Evolutionary conservation across 176 grass and related monocot species (phyloP).

Genomic region (Tillandsia fasciculata): DNA sequence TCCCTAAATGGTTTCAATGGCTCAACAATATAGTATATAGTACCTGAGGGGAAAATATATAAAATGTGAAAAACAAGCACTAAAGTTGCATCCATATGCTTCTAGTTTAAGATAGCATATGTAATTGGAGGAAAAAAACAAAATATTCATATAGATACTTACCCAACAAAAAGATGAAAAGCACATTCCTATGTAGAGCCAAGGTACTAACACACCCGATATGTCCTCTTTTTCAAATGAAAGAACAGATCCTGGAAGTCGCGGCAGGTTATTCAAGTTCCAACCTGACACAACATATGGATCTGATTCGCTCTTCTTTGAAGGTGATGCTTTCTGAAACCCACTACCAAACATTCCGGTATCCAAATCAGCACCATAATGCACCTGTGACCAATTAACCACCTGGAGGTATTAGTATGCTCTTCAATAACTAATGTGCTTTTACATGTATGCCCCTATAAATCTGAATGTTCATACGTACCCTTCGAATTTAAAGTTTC

Average conservation of each 20-base stretch:
- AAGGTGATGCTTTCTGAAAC: slow-evolving; percentile 37
- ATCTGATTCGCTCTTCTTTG: slow-evolving; percentile 43
- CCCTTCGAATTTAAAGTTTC: too few relatives aligned
- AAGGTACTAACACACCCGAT: slow-evolving; percentile 92
- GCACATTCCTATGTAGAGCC: slow-evolving; percentile 99
- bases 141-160: slow-evolving; percentile 22
- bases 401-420: background rate
- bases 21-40: background rate
- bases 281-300: slow-evolving; percentile 47
- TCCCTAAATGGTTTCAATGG: slow-evolving; percentile 2
- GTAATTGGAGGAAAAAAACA: slow-evolving; percentile 11
- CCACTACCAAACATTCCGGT: slow-evolving; percentile 78
- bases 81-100: background rate
- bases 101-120: background rate
- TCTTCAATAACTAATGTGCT: background rate
- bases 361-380: slow-evolving; percentile 93
- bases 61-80: background rate
- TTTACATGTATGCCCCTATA: too few relatives aligned
- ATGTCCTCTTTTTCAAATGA: slow-evolving; percentile 88
- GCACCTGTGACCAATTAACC: slow-evolving; percentile 40
- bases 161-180: slow-evolving; percentile 99
- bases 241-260: slow-evolving; percentile 55
- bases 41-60: background rate
- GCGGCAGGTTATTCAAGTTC: slow-evolving; percentile 88
- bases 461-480: too few relatives aligned